phyloP scores from a whole-genome alignment of 352 stramenopile genomes.

The Globisporangium viniferum region DNA sequence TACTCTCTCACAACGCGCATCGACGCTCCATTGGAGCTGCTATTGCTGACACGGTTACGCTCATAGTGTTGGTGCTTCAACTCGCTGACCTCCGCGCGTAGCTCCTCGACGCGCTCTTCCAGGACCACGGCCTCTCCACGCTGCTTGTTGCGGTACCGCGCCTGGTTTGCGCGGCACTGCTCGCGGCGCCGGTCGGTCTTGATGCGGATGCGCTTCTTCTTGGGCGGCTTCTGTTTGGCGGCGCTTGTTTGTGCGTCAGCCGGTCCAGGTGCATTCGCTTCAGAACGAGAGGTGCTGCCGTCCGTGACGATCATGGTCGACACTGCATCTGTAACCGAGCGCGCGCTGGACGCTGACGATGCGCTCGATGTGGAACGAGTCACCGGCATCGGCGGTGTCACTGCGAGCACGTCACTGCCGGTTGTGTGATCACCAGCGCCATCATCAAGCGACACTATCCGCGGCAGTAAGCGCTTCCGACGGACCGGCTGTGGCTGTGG shows the following conservation, averaged over 20 bases:
- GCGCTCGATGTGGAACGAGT: not conserved
- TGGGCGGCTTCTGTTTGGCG: slow-evolving; percentile 2
- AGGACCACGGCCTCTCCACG: slow-evolving; percentile 29
- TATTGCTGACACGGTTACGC: slow-evolving; percentile 1
- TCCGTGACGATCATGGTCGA: not conserved
- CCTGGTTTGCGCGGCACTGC: slow-evolving; percentile 57
- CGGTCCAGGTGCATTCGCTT: not conserved
- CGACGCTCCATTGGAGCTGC: not conserved
- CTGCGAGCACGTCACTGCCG: not conserved
- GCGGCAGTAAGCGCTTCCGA: slow-evolving; percentile 1
- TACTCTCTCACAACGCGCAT: slow-evolving; percentile 21
- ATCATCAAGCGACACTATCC: not conserved
- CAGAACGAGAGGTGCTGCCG: not conserved
- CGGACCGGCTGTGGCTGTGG: not conserved
- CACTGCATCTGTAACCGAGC: not conserved
- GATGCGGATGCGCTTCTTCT: slow-evolving; percentile 32
- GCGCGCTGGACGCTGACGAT: not conserved
- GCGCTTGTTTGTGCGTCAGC: not conserved
- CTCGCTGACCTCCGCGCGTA: slow-evolving; percentile 34
- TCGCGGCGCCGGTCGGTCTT: slow-evolving; percentile 49
- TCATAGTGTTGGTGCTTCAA: slow-evolving; percentile 21
- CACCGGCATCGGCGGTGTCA: not conserved
- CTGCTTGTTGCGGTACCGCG: slow-evolving; percentile 54
- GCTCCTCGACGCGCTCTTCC: slow-evolving; percentile 25
- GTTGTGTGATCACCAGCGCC: not conserved